These are phyloP conservation scores for Rhynchosporium agropyri DNA, from an alignment of 2,329 filamentous ascomycete genomes.

Conservation along the genomic window DNA sequence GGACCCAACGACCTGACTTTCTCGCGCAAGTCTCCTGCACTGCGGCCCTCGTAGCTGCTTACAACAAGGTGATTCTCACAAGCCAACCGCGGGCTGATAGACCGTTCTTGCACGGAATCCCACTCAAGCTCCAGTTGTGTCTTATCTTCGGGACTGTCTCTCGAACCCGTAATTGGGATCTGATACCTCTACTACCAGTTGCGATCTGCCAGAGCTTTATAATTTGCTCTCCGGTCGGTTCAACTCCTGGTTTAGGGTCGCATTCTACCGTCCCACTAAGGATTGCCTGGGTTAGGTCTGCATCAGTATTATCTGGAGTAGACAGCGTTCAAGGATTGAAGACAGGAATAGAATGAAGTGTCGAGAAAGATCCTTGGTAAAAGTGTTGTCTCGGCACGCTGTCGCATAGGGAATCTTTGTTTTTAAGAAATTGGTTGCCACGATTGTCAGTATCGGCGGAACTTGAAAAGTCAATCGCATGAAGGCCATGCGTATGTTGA, in stretches of 20 bases:
- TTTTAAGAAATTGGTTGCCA: background rate
- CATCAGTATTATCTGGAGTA: background rate
- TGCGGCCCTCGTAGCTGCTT: background rate
- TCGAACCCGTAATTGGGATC: background rate
- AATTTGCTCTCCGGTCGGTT: background rate
- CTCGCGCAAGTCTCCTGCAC: background rate
- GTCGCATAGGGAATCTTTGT: background rate
- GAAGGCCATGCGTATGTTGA: background rate
- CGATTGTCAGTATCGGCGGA: background rate
- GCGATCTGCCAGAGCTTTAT: background rate
- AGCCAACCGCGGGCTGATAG: background rate
- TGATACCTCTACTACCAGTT: background rate
- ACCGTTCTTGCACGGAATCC: background rate
- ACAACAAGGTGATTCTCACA: background rate
- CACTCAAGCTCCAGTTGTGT: background rate
- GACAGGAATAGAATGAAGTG: background rate
- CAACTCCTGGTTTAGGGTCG: background rate
- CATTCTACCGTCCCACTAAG: background rate
- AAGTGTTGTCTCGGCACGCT: slow-evolving; percentile 5
- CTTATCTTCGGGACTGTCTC: background rate
- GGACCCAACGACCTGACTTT: background rate
- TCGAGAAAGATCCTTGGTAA: background rate
- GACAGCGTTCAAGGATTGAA: background rate
- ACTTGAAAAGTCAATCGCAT: slow-evolving; percentile 3
- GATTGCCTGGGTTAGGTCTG: background rate